phyloP scores from a whole-genome alignment of 768 basidiomycete species.

The Kwoniella europaea region DNA sequence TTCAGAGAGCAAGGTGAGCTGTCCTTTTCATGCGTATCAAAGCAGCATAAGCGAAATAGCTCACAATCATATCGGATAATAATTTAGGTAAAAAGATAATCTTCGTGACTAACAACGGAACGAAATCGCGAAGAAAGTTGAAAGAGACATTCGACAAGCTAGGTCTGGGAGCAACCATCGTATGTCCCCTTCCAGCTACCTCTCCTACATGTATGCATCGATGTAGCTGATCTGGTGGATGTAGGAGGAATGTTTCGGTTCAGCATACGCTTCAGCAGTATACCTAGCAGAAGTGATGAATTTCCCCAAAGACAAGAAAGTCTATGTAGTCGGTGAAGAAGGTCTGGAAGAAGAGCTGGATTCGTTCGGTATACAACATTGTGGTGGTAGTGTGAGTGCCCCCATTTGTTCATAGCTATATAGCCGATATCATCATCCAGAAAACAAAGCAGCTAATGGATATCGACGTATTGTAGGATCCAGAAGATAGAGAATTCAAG shows the following conservation, averaged over 20 bases:
- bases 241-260: conserved; percentile 96
- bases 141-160: conserved; percentile 89
- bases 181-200: too few relatives aligned
- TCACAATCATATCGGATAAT: too few relatives aligned
- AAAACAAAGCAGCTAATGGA: background rate
- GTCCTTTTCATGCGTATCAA: too few relatives aligned
- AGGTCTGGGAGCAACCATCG: conserved; percentile 80
- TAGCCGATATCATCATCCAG: background rate
- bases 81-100: conserved; percentile 75
- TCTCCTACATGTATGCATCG: too few relatives aligned
- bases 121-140: conserved; percentile 85
- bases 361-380: conserved; percentile 78
- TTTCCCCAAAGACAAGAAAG: conserved; percentile 87
- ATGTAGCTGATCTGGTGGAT: background rate
- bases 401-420: background rate
- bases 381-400: conserved; percentile 80
- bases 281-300: conserved; percentile 88
- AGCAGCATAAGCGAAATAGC: too few relatives aligned
- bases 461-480: conserved; percentile 65
- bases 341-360: conserved; percentile 91
- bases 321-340: conserved; percentile 90
- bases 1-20: conserved; percentile 76
- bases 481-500: conserved; percentile 76
- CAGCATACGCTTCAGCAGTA: conserved; percentile 82
- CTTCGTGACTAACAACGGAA: conserved; percentile 97